Evolutionary conservation across 257 asterid species (phyloP).

Genomic region (Eustoma russellianum): DNA sequence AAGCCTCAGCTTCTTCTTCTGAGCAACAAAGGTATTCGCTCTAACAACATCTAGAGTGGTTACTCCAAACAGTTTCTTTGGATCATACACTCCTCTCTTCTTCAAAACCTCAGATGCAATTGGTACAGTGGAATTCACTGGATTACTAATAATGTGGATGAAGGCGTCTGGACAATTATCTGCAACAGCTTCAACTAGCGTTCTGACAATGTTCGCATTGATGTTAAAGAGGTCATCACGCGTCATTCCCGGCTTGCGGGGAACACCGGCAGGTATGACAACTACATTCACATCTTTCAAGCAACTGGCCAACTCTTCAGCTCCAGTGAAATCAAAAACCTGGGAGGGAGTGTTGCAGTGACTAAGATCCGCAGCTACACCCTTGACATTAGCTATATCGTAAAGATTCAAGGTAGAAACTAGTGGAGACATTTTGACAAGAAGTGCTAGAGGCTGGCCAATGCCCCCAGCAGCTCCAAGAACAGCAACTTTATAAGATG

Average conservation of each 20-base stretch:
- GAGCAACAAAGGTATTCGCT: conserved; percentile 69
- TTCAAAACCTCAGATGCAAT: conserved; percentile 83
- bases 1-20: conserved; percentile 59
- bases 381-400: conserved; percentile 77
- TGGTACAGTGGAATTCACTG: conserved; percentile 81
- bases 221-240: conserved; percentile 84
- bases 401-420: conserved; percentile 61
- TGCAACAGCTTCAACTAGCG: conserved; percentile 64
- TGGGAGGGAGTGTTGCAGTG: conserved; percentile 85
- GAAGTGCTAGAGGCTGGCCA: conserved; percentile 78
- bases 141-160: conserved; percentile 79
- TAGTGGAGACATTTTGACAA: conserved; percentile 81
- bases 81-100: conserved; percentile 62
- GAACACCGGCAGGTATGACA: conserved; percentile 85
- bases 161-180: conserved; percentile 80
- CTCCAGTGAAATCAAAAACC: conserved; percentile 63
- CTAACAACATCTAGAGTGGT: conserved; percentile 82
- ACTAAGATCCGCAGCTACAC: conserved; percentile 82
- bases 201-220: conserved; percentile 69
- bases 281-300: conserved; percentile 63
- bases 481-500: conserved; percentile 74
- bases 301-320: conserved; percentile 49
- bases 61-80: conserved; percentile 76
- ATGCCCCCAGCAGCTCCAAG: conserved; percentile 86
- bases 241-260: conserved; percentile 86